Conservation (phyloP, 2,329 filamentous ascomycete species). For the Rosellinia necatrix region DNA sequence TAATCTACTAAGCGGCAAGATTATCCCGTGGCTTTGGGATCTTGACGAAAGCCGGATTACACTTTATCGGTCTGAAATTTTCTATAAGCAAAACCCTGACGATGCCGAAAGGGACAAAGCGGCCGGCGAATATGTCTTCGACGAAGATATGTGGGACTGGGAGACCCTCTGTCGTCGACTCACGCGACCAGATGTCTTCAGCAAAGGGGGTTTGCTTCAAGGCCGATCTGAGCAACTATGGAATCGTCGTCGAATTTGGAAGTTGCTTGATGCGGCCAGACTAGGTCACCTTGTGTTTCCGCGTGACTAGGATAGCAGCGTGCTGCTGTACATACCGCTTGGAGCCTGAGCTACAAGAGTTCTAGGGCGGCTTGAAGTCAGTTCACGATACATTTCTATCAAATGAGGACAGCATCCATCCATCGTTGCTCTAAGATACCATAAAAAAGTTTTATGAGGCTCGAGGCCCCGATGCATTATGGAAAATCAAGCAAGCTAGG, state of each 20-base stretch:
- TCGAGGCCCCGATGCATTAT: too few species aligned
- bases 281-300: slow-evolving; percentile 20
- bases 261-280: slow-evolving; percentile 23
- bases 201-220: slow-evolving; percentile 5
- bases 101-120: neutral
- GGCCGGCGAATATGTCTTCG: neutral
- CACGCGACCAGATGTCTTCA: slow-evolving; percentile 22
- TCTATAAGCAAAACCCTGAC: neutral
- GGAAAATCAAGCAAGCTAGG: too few species aligned
- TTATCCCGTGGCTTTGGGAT: slow-evolving; percentile 35
- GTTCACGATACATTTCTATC: too few species aligned
- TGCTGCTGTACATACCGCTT: too few species aligned
- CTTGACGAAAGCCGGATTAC: neutral
- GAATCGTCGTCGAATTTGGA: slow-evolving; percentile 36
- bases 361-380: too few species aligned
- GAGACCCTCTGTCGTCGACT: slow-evolving; percentile 33
- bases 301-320: too few species aligned
- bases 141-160: slow-evolving; percentile 32
- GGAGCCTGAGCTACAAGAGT: too few species aligned
- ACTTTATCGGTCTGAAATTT: neutral
- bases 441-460: too few species aligned
- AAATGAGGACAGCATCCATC: too few species aligned
- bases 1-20: slow-evolving; percentile 19
- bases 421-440: too few species aligned
- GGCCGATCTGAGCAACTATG: neutral